Conservation (phyloP, 2,329 filamentous ascomycete species). For the Arthrinium puccinioides region DNA sequence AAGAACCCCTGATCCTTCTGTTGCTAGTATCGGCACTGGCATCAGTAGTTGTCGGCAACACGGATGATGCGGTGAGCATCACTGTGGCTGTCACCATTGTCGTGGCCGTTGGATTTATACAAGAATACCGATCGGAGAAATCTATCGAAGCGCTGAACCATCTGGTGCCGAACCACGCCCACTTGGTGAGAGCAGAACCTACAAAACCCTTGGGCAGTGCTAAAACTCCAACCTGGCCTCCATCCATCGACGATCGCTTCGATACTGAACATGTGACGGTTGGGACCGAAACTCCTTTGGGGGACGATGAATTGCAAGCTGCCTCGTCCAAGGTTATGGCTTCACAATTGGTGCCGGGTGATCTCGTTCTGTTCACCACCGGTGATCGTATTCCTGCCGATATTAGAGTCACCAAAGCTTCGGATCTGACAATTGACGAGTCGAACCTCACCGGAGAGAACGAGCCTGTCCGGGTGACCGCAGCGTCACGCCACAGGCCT, state of each 20-base stretch:
- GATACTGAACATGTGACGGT: too few species aligned
- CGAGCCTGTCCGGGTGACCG: constrained; percentile 76
- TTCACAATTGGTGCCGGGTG: constrained; percentile 79
- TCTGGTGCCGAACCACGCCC: constrained; percentile 89
- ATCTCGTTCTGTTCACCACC: constrained; percentile 88
- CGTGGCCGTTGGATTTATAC: constrained; percentile 89
- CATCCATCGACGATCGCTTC: constrained; percentile 25
- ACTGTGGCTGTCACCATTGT: constrained; percentile 95
- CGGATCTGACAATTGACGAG: constrained; percentile 88
- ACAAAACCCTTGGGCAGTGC: constrained; percentile 24
- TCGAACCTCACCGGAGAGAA: constrained; percentile 97
- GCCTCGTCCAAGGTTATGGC: constrained; percentile 82
- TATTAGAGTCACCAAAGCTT: constrained; percentile 83
- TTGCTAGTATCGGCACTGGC: constrained; percentile 81
- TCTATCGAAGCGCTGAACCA: constrained; percentile 92
- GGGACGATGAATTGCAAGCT: constrained; percentile 48
- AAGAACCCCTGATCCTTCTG: constrained; percentile 90
- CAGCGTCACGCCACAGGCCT: constrained; percentile 44
- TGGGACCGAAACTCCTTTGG: constrained; percentile 10
- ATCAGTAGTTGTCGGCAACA: constrained; percentile 85
- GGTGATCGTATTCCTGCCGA: constrained; percentile 96
- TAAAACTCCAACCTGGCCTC: constrained; percentile 41
- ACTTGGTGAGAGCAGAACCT: constrained; percentile 67
- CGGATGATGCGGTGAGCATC: constrained; percentile 92
- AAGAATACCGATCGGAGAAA: constrained; percentile 96